Conservation (phyloP, 2,329 filamentous ascomycete species). For the Tolypocladium ophioglossoides region DNA sequence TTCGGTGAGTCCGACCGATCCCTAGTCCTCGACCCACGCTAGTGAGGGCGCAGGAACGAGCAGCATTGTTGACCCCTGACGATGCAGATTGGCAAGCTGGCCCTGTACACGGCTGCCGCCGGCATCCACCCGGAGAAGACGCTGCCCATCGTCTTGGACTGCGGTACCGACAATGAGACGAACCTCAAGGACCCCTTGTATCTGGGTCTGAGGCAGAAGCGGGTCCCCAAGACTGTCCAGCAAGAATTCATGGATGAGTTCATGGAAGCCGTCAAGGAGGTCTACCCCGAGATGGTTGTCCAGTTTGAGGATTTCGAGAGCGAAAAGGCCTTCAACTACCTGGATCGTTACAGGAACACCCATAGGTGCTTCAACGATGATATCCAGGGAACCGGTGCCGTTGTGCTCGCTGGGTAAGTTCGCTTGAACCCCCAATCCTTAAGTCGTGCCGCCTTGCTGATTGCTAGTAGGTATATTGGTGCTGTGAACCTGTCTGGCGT, state of each 20-base stretch:
- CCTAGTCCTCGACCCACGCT: not conserved
- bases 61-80: not conserved
- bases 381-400: slow-evolving; percentile 93
- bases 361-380: slow-evolving; percentile 99
- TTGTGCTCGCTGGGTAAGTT: slow-evolving; percentile 71
- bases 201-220: slow-evolving; percentile 77
- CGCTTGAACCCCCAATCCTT: slow-evolving; percentile 2
- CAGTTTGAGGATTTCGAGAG: slow-evolving; percentile 99
- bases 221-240: slow-evolving; percentile 67
- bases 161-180: slow-evolving; percentile 54
- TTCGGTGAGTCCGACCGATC: slow-evolving; percentile 49
- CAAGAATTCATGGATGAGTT: slow-evolving; percentile 94
- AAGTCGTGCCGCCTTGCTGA: slow-evolving; percentile 33
- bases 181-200: slow-evolving; percentile 68
- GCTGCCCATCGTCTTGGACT: slow-evolving; percentile 59
- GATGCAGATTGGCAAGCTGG: slow-evolving; percentile 74
- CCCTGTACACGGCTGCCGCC: slow-evolving; percentile 89
- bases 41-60: not conserved
- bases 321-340: slow-evolving; percentile 77
- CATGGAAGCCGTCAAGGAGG: slow-evolving; percentile 80
- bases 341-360: slow-evolving; percentile 76
- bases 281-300: slow-evolving; percentile 57
- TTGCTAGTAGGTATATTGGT: slow-evolving; percentile 51
- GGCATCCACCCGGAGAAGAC: slow-evolving; percentile 87
- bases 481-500: slow-evolving; percentile 78